A percentile compares a stretch with the other conserved stretches of the same genome.
Evolutionary conservation across 1,284 basidiomycete genomes (phyloP).

Genomic region (Anthracocystis walkeri): DNA sequence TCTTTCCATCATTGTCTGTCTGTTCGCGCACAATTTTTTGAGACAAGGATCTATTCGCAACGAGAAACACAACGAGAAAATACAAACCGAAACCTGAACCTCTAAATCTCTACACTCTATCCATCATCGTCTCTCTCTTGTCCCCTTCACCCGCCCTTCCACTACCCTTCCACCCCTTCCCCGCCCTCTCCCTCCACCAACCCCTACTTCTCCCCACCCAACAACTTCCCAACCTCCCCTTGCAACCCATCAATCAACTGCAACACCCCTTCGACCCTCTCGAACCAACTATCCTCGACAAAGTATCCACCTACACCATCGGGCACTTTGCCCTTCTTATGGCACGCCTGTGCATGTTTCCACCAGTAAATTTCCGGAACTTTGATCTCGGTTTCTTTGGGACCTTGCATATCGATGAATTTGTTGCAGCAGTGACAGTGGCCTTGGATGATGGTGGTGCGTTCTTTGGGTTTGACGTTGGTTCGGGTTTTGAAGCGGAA

Average conservation of each 20-base stretch:
- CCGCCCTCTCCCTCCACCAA: background rate
- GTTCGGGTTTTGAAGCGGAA: constrained; percentile 23
- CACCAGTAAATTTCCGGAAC: constrained; percentile 57
- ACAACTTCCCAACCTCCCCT: constrained; percentile 22
- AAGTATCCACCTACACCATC: constrained; percentile 27
- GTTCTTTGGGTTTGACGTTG: constrained; percentile 22
- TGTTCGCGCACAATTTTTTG: background rate
- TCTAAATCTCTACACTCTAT: background rate
- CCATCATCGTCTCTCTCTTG: background rate
- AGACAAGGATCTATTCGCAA: background rate
- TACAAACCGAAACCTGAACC: background rate
- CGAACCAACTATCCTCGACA: constrained; percentile 35
- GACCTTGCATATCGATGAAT: constrained; percentile 44
- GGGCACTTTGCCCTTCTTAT: constrained; percentile 9
- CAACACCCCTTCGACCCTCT: constrained; percentile 16
- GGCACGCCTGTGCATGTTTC: constrained; percentile 51
- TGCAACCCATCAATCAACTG: constrained; percentile 20
- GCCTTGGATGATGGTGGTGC: constrained; percentile 31
- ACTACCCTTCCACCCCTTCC: constrained; percentile 19
- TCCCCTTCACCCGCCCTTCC: constrained; percentile 4
- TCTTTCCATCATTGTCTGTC: constrained; percentile 3
- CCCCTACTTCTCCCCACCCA: constrained; percentile 10
- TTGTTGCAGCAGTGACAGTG: constrained; percentile 42
- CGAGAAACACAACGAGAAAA: background rate
- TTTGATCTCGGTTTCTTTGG: constrained; percentile 39